Evolutionary conservation across 192 early-diverging fungal genomes (phyloP).

Genomic region (Coemansia sp.): DNA sequence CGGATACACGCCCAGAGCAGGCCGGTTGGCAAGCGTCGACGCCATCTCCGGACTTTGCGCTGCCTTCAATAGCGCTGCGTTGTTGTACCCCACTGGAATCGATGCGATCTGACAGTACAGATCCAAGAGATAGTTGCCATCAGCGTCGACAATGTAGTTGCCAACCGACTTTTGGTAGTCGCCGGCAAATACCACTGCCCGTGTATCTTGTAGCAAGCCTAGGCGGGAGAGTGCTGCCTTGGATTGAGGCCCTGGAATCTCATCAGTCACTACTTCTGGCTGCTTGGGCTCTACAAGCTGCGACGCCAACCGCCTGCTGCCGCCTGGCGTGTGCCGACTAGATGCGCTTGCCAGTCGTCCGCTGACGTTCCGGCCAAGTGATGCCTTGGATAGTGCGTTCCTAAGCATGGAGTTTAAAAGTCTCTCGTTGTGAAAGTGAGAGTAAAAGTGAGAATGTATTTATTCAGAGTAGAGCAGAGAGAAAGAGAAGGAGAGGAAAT

Average conservation of each 20-base stretch:
- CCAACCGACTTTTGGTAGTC: constrained; percentile 69
- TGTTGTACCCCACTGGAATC: constrained; percentile 76
- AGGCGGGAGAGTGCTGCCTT: constrained; percentile 56
- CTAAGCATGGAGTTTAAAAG: constrained; percentile 4
- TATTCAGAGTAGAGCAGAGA: not conserved
- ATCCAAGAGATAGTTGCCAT: constrained; percentile 72
- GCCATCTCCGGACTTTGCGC: constrained; percentile 62
- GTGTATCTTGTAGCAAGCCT: constrained; percentile 64
- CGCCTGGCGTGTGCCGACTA: not conserved
- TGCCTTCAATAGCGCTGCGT: constrained; percentile 59
- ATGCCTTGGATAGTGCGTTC: constrained; percentile 11
- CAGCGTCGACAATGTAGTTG: constrained; percentile 75
- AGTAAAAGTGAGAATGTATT: not conserved
- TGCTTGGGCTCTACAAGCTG: constrained; percentile 60
- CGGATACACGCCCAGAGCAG: constrained; percentile 70
- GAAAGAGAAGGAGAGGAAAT: not conserved
- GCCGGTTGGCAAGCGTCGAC: constrained; percentile 66
- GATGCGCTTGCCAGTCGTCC: constrained; percentile 1
- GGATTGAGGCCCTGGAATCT: constrained; percentile 66
- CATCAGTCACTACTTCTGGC: constrained; percentile 56
- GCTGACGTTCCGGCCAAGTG: not conserved
- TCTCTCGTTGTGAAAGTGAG: not conserved
- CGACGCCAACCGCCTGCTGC: constrained; percentile 18
- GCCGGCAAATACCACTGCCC: constrained; percentile 66
- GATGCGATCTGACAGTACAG: constrained; percentile 76